Conservation (phyloP, 305 asterid species). For the Galium porrigens region DNA sequence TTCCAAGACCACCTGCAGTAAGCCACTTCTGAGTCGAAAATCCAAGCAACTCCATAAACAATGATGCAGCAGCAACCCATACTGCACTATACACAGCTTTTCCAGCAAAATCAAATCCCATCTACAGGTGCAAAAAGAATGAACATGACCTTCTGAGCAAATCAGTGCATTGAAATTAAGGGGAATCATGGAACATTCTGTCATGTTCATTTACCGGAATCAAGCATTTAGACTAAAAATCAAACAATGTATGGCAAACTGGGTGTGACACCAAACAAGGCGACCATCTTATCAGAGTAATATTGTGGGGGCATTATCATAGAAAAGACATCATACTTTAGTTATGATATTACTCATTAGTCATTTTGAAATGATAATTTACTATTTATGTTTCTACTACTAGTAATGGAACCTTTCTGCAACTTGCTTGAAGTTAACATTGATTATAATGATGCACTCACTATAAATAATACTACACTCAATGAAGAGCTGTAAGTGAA, state of each 20-base stretch:
- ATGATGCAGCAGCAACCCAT: slow-evolving; percentile 87
- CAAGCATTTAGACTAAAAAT: not conserved
- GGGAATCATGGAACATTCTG: slow-evolving; percentile 1
- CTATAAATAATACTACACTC: not conserved
- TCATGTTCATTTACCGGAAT: not conserved
- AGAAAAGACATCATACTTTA: not conserved
- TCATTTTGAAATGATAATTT: not conserved
- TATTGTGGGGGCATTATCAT: not conserved
- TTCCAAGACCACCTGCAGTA: slow-evolving; percentile 96
- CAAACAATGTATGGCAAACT: not conserved
- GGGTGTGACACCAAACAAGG: not conserved
- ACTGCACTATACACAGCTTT: slow-evolving; percentile 77
- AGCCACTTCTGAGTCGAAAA: slow-evolving; percentile 93
- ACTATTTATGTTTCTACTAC: not conserved
- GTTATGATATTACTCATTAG: not conserved
- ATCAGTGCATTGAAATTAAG: not conserved
- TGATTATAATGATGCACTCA: slow-evolving; percentile 1
- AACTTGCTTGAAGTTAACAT: not conserved
- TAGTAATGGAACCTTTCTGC: not conserved
- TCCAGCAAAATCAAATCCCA: slow-evolving; percentile 87
- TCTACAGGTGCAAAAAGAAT: slow-evolving; percentile 11
- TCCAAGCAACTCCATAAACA: slow-evolving; percentile 94
- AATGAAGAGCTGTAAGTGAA: not conserved
- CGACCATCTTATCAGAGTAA: not conserved
- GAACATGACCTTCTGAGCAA: not conserved